Conservation (phyloP, 495 filamentous ascomycete species). For the Trichoderma orchidacearum region DNA sequence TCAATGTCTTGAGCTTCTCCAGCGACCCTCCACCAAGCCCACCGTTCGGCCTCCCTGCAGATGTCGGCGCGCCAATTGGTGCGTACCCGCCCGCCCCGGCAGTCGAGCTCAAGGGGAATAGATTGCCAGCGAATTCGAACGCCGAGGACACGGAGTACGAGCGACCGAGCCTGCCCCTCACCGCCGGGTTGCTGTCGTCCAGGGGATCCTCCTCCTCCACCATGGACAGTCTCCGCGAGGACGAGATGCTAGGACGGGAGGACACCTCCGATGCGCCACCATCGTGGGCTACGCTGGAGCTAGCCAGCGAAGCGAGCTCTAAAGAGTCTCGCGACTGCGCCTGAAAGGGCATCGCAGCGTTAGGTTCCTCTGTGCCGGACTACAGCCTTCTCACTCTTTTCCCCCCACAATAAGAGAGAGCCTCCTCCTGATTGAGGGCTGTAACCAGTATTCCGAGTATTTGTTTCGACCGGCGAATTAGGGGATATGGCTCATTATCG, state of each 20-base stretch:
- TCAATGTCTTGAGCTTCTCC: constrained; percentile 90
- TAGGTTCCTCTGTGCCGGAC: neutral
- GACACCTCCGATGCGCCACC: constrained; percentile 49
- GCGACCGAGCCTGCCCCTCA: constrained; percentile 37
- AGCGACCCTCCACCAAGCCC: constrained; percentile 44
- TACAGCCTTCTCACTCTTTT: neutral
- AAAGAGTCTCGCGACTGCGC: constrained; percentile 69
- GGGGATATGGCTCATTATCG: neutral
- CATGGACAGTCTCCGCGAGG: constrained; percentile 81
- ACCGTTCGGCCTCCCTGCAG: constrained; percentile 29
- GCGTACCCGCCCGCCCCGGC: constrained; percentile 61
- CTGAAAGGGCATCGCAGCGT: constrained; percentile 12
- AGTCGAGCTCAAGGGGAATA: constrained; percentile 87
- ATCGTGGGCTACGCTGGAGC: constrained; percentile 49
- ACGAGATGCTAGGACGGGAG: constrained; percentile 74
- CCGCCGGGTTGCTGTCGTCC: constrained; percentile 35
- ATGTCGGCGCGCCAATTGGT: constrained; percentile 59
- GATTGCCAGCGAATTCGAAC: constrained; percentile 83
- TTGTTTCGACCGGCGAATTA: neutral
- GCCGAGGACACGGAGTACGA: constrained; percentile 83
- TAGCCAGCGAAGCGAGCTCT: constrained; percentile 88
- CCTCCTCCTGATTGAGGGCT: too few species aligned
- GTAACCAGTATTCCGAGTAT: neutral
- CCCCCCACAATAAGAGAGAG: too few species aligned
- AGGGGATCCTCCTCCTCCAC: constrained; percentile 73